Conservation (phyloP, 2,329 filamentous ascomycete genomes). For the Fusarium sambucinum region DNA sequence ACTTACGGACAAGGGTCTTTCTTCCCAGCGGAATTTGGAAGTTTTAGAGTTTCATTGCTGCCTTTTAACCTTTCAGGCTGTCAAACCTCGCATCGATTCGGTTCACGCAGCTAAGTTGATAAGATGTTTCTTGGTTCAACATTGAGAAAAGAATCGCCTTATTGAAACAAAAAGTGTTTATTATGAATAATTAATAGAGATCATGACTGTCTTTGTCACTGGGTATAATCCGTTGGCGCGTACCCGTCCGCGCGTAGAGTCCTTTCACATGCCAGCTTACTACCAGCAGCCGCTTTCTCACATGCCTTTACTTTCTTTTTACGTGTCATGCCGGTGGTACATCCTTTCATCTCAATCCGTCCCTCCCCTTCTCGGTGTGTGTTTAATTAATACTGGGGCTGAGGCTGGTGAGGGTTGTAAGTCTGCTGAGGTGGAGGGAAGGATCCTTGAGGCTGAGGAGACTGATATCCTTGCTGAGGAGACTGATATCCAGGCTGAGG, state of each 20-base stretch:
- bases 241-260: constrained; percentile 28
- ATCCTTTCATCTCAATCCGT: background rate
- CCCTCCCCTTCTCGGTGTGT: background rate
- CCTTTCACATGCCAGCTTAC: constrained; percentile 10
- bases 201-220: constrained; percentile 38
- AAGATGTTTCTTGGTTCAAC: background rate
- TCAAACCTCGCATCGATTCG: background rate
- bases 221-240: constrained; percentile 44
- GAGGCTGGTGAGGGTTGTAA: constrained; percentile 45
- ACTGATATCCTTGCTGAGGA: constrained; percentile 28
- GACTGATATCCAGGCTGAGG: too few species aligned
- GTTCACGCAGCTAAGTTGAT: background rate
- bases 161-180: constrained; percentile 5
- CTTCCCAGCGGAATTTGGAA: constrained; percentile 5
- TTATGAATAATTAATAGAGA: constrained; percentile 1
- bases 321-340: constrained; percentile 12
- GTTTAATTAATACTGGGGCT: constrained; percentile 40
- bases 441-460: constrained; percentile 42
- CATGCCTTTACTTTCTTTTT: constrained; percentile 2
- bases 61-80: background rate
- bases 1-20: constrained; percentile 14
- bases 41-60: constrained; percentile 14
- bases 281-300: constrained; percentile 1
- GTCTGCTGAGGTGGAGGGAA: constrained; percentile 42
- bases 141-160: background rate